Evolutionary conservation across 768 basidiomycete genomes (phyloP).

Genomic region (Leccinum pellstonianum): DNA sequence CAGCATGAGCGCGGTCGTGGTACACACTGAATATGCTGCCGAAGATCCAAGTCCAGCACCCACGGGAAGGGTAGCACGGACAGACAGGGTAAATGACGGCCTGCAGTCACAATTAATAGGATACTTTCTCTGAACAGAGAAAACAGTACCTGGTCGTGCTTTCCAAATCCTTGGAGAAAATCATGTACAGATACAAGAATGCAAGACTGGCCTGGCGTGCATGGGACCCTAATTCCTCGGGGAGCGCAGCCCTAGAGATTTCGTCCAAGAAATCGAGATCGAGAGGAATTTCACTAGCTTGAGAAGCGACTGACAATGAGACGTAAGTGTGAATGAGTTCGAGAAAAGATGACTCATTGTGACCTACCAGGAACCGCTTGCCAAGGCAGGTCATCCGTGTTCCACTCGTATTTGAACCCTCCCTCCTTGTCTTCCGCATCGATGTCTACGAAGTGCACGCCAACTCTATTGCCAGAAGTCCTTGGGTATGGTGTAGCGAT

Average conservation of each 20-base stretch:
- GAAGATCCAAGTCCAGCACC: conserved; percentile 97
- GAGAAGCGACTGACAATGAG: conserved; percentile 13
- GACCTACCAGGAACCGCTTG: conserved; percentile 50
- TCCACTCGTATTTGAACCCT: conserved; percentile 79
- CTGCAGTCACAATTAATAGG: conserved; percentile 37
- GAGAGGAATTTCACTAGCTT: conserved; percentile 40
- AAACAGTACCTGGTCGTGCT: conserved; percentile 53
- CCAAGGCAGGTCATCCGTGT: conserved; percentile 77
- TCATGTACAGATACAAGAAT: conserved; percentile 94
- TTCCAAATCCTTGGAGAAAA: conserved; percentile 45
- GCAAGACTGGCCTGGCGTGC: conserved; percentile 57
- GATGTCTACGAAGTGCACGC: conserved; percentile 76
- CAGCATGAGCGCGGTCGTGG: conserved; percentile 77
- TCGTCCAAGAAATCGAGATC: conserved; percentile 74
- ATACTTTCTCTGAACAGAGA: conserved; percentile 17
- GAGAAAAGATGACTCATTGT: background rate
- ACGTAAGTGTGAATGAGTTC: background rate
- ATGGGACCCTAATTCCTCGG: conserved; percentile 31
- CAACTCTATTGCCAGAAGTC: conserved; percentile 41
- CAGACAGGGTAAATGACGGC: conserved; percentile 74
- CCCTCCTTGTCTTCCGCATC: conserved; percentile 29
- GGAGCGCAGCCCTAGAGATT: conserved; percentile 48
- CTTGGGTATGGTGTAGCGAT: conserved; percentile 75
- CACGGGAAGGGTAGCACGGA: conserved; percentile 88
- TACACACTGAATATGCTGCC: conserved; percentile 90